These are phyloP conservation scores for Simplicillium aogashimaense DNA, from an alignment of 2,329 filamentous ascomycete species.

Conservation along the genomic window DNA sequence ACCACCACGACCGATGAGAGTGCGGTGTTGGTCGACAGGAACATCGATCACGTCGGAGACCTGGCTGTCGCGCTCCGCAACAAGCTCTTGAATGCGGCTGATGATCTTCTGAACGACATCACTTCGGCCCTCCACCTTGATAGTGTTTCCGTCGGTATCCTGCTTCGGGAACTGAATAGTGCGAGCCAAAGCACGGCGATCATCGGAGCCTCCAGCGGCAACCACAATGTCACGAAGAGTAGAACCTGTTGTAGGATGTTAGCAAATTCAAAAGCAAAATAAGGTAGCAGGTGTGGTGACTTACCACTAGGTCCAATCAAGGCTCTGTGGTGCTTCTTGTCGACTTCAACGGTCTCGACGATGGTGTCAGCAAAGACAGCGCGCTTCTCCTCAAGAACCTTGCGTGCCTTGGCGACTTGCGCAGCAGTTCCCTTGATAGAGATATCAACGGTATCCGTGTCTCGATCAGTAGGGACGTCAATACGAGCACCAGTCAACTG, in stretches of 20 bases:
- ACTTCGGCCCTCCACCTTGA: conserved; percentile 79
- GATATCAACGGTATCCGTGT: conserved; percentile 72
- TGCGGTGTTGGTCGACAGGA: conserved; percentile 79
- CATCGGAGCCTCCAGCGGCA: conserved; percentile 80
- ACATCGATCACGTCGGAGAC: conserved; percentile 71
- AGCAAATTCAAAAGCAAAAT: conserved; percentile 16
- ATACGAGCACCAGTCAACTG: conserved; percentile 79
- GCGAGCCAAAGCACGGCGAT: conserved; percentile 72
- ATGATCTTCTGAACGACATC: conserved; percentile 84
- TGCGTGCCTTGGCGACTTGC: conserved; percentile 85
- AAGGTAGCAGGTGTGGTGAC: conserved; percentile 20
- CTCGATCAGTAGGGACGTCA: conserved; percentile 76
- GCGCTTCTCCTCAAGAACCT: conserved; percentile 77
- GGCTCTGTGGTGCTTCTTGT: conserved; percentile 84
- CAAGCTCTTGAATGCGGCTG: conserved; percentile 69
- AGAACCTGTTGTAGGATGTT: conserved; percentile 48
- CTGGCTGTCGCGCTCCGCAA: conserved; percentile 75
- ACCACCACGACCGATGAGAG: conserved; percentile 85
- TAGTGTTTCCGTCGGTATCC: conserved; percentile 70
- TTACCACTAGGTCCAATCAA: conserved; percentile 83
- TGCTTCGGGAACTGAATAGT: conserved; percentile 92
- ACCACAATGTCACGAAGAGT: conserved; percentile 81
- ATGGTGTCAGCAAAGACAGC: conserved; percentile 86
- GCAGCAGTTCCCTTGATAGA: conserved; percentile 86
- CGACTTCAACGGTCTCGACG: conserved; percentile 74